phyloP scores from a whole-genome alignment of 257 asterid genomes.

The Solanum sejunctum region DNA sequence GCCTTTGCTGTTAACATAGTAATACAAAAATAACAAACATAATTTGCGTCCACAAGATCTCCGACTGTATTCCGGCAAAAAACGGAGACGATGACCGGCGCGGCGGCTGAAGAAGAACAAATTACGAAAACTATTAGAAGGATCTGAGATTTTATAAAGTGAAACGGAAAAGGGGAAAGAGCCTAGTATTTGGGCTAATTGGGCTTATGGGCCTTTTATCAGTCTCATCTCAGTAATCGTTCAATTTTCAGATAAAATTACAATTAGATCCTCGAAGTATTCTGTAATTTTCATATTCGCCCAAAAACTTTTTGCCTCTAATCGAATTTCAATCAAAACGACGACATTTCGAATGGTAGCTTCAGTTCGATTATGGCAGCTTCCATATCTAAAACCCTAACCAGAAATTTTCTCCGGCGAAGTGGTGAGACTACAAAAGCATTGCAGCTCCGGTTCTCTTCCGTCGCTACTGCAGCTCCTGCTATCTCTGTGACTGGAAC shows the following conservation, averaged over 20 bases:
- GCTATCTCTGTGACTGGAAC: slow-evolving; percentile 22
- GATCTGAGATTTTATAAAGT: background rate
- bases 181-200: background rate
- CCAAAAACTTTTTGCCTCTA: background rate
- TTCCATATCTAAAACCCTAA: slow-evolving; percentile 32
- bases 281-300: background rate
- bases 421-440: slow-evolving; percentile 7
- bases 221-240: background rate
- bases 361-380: slow-evolving; percentile 24
- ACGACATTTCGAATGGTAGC: slow-evolving; percentile 9
- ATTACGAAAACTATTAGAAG: background rate
- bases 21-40: background rate
- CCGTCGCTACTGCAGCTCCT: slow-evolving; percentile 34
- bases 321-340: background rate
- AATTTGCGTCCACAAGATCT: background rate
- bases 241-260: background rate
- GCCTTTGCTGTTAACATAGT: background rate
- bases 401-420: slow-evolving; percentile 35
- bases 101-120: background rate
- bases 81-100: too few species aligned
- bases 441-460: slow-evolving; percentile 12
- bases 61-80: background rate
- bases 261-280: background rate
- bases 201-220: background rate
- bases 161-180: too few species aligned